A percentile compares a stretch with the other conserved stretches of the same genome.
These are phyloP conservation scores for Leccinum fuscescens DNA, from an alignment of 1,284 basidiomycete species.

Conservation along the genomic window DNA sequence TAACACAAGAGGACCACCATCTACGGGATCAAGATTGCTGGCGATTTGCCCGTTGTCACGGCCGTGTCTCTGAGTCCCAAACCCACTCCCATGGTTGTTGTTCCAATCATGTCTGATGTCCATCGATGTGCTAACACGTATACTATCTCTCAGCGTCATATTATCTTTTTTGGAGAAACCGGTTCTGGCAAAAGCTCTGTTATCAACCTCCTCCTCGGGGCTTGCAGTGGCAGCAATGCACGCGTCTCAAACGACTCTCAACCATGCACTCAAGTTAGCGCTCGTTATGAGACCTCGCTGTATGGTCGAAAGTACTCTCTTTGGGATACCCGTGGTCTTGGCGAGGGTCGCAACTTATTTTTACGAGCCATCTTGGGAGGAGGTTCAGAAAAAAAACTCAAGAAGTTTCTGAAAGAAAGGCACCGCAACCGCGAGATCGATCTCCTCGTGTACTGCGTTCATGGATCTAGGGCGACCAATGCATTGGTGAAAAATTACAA, in stretches of 20 bases:
- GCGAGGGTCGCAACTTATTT: slow-evolving; percentile 11
- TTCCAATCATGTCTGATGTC: not conserved
- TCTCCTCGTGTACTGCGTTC: slow-evolving; percentile 32
- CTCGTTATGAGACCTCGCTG: slow-evolving; percentile 17
- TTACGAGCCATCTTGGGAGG: slow-evolving; percentile 11
- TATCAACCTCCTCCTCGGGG: slow-evolving; percentile 28
- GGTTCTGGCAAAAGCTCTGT: slow-evolving; percentile 32
- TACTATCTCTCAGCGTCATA: slow-evolving; percentile 9
- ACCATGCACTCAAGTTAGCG: slow-evolving; percentile 23
- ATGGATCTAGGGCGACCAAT: slow-evolving; percentile 19
- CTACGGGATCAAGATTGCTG: not conserved
- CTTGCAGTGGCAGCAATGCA: slow-evolving; percentile 6
- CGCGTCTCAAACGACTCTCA: slow-evolving; percentile 16
- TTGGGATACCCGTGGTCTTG: slow-evolving; percentile 34
- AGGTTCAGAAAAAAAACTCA: slow-evolving; percentile 17
- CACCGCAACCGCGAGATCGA: slow-evolving; percentile 20
- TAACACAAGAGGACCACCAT: not conserved
- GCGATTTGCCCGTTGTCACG: not conserved
- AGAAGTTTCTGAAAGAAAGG: slow-evolving; percentile 24
- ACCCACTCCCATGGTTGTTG: slow-evolving; percentile 16
- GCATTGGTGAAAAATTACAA: slow-evolving; percentile 23
- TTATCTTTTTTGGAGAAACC: slow-evolving; percentile 30
- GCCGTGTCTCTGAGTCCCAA: not conserved
- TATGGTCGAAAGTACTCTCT: slow-evolving; percentile 12
- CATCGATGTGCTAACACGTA: slow-evolving; percentile 1